These are phyloP conservation scores for Zoysia matrella DNA, from an alignment of 202 grass and related monocot species.

Conservation along the genomic window DNA sequence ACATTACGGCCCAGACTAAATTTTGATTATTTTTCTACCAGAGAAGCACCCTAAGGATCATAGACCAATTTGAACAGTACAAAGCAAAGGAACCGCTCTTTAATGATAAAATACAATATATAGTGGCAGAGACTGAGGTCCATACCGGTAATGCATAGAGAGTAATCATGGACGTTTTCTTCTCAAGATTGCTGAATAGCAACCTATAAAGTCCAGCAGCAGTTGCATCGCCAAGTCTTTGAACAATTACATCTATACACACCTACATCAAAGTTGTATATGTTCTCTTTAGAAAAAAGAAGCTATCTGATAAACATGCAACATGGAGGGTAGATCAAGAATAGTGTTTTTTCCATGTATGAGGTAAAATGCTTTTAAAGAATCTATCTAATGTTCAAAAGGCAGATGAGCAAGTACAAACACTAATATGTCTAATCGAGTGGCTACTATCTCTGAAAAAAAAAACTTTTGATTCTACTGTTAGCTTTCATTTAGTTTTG, in stretches of 20 bases:
- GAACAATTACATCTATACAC: conserved; percentile 94
- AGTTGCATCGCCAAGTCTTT: conserved; percentile 90
- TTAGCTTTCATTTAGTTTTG: too few relatives aligned
- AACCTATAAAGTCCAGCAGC: conserved; percentile 85
- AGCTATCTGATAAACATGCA: background rate
- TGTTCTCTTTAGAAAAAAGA: background rate
- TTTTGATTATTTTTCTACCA: too few relatives aligned
- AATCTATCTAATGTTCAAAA: conserved; percentile 17
- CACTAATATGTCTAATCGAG: too few relatives aligned
- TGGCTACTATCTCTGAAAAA: too few relatives aligned
- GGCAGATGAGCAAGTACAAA: background rate
- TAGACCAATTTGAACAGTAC: background rate
- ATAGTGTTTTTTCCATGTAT: background rate
- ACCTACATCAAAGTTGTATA: conserved; percentile 49
- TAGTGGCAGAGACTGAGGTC: background rate
- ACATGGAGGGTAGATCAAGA: conserved; percentile 1
- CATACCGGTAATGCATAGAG: conserved; percentile 85
- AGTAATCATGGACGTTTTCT: conserved; percentile 61
- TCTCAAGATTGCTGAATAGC: conserved; percentile 66
- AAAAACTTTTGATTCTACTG: too few relatives aligned
- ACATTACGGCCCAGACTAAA: too few relatives aligned
- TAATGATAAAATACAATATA: conserved; percentile 22
- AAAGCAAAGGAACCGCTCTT: background rate
- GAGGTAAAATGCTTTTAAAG: background rate
- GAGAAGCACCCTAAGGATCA: background rate